Evolutionary conservation across 495 filamentous ascomycete genomes (phyloP).

Genomic region (Aspergillus wentii): DNA sequence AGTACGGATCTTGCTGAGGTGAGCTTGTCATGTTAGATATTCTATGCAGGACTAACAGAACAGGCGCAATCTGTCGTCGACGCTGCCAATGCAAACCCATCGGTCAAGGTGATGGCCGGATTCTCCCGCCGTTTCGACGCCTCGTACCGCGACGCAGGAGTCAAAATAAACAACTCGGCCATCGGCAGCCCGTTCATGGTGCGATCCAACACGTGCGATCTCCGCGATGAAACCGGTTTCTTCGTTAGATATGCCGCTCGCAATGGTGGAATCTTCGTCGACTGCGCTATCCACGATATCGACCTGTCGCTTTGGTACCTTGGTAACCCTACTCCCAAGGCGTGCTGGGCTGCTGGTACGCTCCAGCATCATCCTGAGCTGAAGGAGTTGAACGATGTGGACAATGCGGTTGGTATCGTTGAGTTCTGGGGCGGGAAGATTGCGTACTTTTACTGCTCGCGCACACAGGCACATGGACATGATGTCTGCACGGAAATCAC

Average conservation of each 20-base stretch:
- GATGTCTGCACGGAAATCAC: slow-evolving; percentile 20
- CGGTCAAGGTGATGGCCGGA: slow-evolving; percentile 47
- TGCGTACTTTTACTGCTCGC: slow-evolving; percentile 30
- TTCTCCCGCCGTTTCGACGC: slow-evolving; percentile 48
- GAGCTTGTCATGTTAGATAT: slow-evolving; percentile 5
- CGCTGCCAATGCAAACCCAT: slow-evolving; percentile 4
- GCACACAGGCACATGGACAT: slow-evolving; percentile 24
- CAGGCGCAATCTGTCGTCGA: slow-evolving; percentile 12
- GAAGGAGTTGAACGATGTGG: slow-evolving; percentile 15
- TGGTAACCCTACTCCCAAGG: slow-evolving; percentile 24
- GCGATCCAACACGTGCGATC: slow-evolving; percentile 42
- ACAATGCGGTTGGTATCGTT: slow-evolving; percentile 29
- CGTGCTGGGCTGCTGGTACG: slow-evolving; percentile 17
- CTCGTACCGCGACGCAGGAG: slow-evolving; percentile 28
- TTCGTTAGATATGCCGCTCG: slow-evolving; percentile 38
- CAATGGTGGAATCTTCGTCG: slow-evolving; percentile 45
- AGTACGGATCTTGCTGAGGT: slow-evolving; percentile 2
- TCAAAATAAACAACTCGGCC: slow-evolving; percentile 13
- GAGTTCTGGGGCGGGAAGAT: slow-evolving; percentile 31
- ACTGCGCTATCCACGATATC: slow-evolving; percentile 45
- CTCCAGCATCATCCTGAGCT: slow-evolving; percentile 23
- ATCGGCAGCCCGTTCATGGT: slow-evolving; percentile 38
- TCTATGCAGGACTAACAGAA: neutral
- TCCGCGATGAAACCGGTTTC: slow-evolving; percentile 37
- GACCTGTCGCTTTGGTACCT: slow-evolving; percentile 43